Evolutionary conservation across 768 basidiomycete species (phyloP).

Genomic region (Auriculariales sp.): DNA sequence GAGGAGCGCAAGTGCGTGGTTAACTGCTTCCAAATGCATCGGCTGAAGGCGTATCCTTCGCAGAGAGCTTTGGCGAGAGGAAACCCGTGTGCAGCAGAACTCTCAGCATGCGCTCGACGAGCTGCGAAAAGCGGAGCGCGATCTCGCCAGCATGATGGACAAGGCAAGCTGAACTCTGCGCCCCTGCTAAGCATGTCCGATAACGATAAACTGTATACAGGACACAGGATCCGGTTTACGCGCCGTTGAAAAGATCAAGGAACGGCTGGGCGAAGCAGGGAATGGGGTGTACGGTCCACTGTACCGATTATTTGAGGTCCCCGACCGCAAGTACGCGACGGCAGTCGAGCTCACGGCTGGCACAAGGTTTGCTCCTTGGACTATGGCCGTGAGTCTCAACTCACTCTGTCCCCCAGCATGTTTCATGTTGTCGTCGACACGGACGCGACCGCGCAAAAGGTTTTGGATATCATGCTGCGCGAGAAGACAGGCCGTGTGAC

Average conservation of each 20-base stretch:
- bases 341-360: conserved; percentile 93
- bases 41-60: neutral
- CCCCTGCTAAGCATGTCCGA: conserved; percentile 1
- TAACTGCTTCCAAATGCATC: neutral
- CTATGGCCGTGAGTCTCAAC: neutral
- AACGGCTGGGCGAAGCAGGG: conserved; percentile 39
- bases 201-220: conserved; percentile 23
- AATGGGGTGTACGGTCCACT: conserved; percentile 87
- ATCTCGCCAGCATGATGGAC: conserved; percentile 86
- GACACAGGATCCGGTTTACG: conserved; percentile 83
- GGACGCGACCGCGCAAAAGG: conserved; percentile 81
- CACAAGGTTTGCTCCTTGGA: conserved; percentile 49
- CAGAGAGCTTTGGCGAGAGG: conserved; percentile 83
- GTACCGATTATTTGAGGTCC: conserved; percentile 84
- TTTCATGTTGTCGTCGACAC: conserved; percentile 97
- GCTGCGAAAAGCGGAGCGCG: conserved; percentile 64
- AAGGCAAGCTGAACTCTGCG: conserved; percentile 37
- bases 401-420: conserved; percentile 32
- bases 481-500: conserved; percentile 92
- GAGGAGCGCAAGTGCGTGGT: conserved; percentile 59
- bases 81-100: conserved; percentile 70
- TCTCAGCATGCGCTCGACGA: conserved; percentile 69
- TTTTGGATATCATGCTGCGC: conserved; percentile 87
- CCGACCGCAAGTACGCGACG: conserved; percentile 76
- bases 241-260: conserved; percentile 73